A percentile compares a stretch with the other conserved stretches of the same genome.
Conservation (phyloP, 1,284 basidiomycete species). For the Moniliophthora roreri region DNA sequence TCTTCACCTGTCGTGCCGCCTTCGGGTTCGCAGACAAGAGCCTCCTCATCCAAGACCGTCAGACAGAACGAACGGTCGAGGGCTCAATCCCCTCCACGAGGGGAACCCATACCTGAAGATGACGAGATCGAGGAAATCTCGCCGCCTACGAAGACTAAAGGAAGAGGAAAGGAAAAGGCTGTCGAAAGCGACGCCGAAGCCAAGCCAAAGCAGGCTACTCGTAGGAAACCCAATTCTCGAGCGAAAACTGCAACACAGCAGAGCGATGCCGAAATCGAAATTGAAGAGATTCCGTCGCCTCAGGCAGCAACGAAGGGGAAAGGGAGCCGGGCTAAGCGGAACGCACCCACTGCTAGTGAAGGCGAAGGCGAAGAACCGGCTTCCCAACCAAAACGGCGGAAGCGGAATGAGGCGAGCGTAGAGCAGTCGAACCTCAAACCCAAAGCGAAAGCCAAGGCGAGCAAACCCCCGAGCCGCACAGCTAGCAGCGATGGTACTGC, state of each 20-base stretch:
- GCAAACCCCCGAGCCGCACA: conserved; percentile 9
- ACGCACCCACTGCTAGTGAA: conserved; percentile 13
- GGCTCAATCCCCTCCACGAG: no score
- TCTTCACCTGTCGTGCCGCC: background rate
- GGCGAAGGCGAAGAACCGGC: conserved; percentile 19
- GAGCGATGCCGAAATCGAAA: conserved; percentile 6
- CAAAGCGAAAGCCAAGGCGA: background rate
- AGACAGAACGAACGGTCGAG: background rate
- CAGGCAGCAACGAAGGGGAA: conserved; percentile 18
- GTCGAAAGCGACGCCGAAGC: conserved; percentile 1
- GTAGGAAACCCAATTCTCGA: conserved; percentile 5
- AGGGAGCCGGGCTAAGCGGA: conserved; percentile 19
- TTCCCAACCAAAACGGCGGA: conserved; percentile 18
- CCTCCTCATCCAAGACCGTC: background rate
- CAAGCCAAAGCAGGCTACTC: background rate
- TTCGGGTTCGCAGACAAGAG: background rate
- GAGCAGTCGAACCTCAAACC: background rate
- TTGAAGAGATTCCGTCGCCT: background rate
- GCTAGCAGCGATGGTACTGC: conserved; percentile 21
- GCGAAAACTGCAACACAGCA: background rate
- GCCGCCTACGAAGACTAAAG: background rate
- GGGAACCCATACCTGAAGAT: background rate
- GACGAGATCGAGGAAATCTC: conserved; percentile 1
- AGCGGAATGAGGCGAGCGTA: conserved; percentile 13
- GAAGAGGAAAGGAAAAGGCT: conserved; percentile 12